phyloP scores from a whole-genome alignment of 73 alveolate genomes.

The Paramecium bursaria region DNA sequence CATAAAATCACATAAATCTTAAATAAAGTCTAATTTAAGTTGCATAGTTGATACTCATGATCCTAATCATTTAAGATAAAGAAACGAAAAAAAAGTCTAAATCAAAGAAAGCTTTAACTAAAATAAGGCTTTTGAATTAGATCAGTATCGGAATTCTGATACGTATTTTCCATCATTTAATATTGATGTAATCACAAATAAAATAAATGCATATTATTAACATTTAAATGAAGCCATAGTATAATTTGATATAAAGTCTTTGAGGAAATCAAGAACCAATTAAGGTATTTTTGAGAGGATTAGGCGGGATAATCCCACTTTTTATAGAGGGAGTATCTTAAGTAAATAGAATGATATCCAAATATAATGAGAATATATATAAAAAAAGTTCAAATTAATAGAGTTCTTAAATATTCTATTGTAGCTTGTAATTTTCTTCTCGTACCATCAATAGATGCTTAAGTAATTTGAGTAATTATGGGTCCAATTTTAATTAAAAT shows the following conservation, averaged over 20 bases:
- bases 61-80: not conserved
- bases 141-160: not conserved
- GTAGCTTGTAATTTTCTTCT: too few relatives aligned
- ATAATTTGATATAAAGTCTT: conserved; percentile 14
- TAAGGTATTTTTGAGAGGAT: conserved; percentile 23
- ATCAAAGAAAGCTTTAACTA: not conserved
- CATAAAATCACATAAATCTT: too few relatives aligned
- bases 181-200: not conserved
- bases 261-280: conserved; percentile 51
- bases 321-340: conserved; percentile 23
- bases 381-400: too few relatives aligned
- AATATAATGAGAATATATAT: too few relatives aligned
- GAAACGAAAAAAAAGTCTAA: conserved; percentile 25
- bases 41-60: too few relatives aligned
- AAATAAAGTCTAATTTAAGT: too few relatives aligned
- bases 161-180: conserved; percentile 36
- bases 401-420: too few relatives aligned
- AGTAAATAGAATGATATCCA: too few relatives aligned
- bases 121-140: conserved; percentile 11
- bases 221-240: not conserved
- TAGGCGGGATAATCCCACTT: conserved; percentile 4
- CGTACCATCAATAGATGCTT: too few relatives aligned
- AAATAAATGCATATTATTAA: conserved; percentile 2
- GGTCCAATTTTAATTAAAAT: too few relatives aligned
- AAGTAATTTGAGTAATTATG: too few relatives aligned